phyloP scores from a whole-genome alignment of 2,329 filamentous ascomycete species.

The Xylariaceae sp. region DNA sequence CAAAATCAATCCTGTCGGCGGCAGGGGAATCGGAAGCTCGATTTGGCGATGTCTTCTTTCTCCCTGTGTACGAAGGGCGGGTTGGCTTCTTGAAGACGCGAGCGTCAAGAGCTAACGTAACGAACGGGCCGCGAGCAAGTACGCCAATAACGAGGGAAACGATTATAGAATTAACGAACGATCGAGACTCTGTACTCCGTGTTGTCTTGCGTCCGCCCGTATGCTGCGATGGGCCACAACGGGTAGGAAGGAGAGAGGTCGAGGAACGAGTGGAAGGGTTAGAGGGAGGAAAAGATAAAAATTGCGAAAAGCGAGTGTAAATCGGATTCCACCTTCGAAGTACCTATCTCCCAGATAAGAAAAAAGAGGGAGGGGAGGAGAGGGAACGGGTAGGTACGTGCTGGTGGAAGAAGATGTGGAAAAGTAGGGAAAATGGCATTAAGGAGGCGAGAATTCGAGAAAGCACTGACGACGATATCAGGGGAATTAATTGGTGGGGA shows the following conservation, averaged over 20 bases:
- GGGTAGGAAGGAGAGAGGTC: constrained; percentile 16
- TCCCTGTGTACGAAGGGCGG: constrained; percentile 7
- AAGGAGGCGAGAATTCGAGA: constrained; percentile 25
- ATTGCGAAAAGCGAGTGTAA: constrained; percentile 27
- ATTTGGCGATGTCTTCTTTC: constrained; percentile 2
- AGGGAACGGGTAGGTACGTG: constrained; percentile 15
- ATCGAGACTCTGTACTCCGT: constrained; percentile 22
- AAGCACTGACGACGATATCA: constrained; percentile 14
- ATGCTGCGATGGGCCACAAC: constrained; percentile 14
- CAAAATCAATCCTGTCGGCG: constrained; percentile 2
- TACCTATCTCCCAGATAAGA: constrained; percentile 10
- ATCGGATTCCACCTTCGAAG: constrained; percentile 26
- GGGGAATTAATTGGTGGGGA: constrained; percentile 6
- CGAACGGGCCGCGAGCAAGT: constrained; percentile 6
- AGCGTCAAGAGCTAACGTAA: neutral
- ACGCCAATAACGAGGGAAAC: constrained; percentile 10
- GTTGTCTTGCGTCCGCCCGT: constrained; percentile 19
- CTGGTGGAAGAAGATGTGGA: constrained; percentile 22
- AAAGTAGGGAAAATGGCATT: constrained; percentile 31
- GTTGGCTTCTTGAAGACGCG: constrained; percentile 1
- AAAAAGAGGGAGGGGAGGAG: constrained; percentile 22
- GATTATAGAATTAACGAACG: constrained; percentile 22
- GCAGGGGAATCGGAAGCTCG: neutral
- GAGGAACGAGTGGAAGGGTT: constrained; percentile 11
- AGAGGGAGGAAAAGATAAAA: constrained; percentile 20